Conservation (phyloP, 306 rosid species). For the Hippophae rhamnoides region DNA sequence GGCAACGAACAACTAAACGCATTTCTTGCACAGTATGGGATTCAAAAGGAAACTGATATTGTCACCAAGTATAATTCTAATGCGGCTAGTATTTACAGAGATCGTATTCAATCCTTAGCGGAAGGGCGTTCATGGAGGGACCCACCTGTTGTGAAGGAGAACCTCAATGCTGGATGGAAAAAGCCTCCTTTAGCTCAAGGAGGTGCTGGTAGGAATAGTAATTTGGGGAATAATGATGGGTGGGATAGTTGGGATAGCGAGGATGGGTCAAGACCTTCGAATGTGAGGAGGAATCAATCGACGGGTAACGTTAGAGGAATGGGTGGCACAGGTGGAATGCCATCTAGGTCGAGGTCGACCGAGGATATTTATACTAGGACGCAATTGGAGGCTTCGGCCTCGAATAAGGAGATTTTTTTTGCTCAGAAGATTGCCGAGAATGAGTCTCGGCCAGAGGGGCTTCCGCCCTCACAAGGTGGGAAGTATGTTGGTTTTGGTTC, state of each 20-base stretch:
- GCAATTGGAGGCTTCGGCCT: constrained; percentile 82
- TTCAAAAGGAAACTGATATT: constrained; percentile 76
- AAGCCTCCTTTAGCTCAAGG: constrained; percentile 63
- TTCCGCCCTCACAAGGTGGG: constrained; percentile 93
- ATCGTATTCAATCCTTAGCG: constrained; percentile 82
- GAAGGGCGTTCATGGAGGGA: constrained; percentile 92
- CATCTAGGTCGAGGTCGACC: constrained; percentile 66
- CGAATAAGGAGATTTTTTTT: constrained; percentile 65
- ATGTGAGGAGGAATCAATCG: constrained; percentile 74
- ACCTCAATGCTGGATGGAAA: constrained; percentile 27
- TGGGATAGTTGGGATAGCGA: constrained; percentile 94
- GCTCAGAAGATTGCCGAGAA: constrained; percentile 59
- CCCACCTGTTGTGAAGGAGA: constrained; percentile 75
- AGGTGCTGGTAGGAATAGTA: constrained; percentile 21
- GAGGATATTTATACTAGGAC: constrained; percentile 62
- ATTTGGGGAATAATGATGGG: constrained; percentile 23
- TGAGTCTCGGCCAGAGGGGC: constrained; percentile 66
- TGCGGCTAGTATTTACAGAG: constrained; percentile 72
- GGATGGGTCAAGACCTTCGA: constrained; percentile 43
- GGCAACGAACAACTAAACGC: constrained; percentile 78
- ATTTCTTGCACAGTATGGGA: constrained; percentile 64
- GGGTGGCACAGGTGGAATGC: constrained; percentile 20
- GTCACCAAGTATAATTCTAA: constrained; percentile 75
- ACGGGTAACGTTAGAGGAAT: constrained; percentile 60
- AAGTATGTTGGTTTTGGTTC: constrained; percentile 98